A percentile compares a stretch with the other conserved stretches of the same genome.
These are phyloP conservation scores for Serendipita sp. DNA, from an alignment of 768 basidiomycete genomes.

Conservation along the genomic window DNA sequence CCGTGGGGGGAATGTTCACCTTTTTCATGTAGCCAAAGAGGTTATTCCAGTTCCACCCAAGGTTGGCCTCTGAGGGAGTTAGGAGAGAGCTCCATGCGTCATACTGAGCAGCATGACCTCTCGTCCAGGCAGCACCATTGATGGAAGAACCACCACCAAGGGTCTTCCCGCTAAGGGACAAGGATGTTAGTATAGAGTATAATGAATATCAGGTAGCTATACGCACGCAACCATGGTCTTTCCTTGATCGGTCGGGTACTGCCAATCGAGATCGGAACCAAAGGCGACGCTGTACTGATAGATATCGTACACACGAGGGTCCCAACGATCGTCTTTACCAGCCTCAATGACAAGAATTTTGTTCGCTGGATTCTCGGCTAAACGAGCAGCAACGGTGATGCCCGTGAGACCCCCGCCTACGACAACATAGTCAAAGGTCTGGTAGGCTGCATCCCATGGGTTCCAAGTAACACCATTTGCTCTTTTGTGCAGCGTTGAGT, in stretches of 20 bases:
- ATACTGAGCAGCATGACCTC: conserved; percentile 29
- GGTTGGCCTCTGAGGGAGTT: conserved; percentile 14
- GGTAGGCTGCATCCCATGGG: conserved; percentile 2
- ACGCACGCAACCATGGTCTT: conserved; percentile 16
- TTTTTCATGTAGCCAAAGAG: conserved; percentile 23
- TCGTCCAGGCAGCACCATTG: conserved; percentile 32
- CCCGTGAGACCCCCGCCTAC: conserved; percentile 32
- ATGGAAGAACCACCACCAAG: conserved; percentile 28
- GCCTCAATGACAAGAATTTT: conserved; percentile 37
- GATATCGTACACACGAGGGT: conserved; percentile 30
- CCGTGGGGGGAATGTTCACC: conserved; percentile 5
- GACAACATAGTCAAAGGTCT: conserved; percentile 19
- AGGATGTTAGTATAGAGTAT: not conserved
- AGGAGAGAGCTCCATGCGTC: conserved; percentile 25
- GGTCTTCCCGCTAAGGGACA: conserved; percentile 18
- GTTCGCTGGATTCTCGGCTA: conserved; percentile 27
- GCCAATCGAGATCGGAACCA: conserved; percentile 29
- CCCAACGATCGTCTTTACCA: conserved; percentile 30
- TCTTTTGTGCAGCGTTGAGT: not conserved
- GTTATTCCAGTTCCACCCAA: conserved; percentile 24
- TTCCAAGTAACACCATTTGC: conserved; percentile 7
- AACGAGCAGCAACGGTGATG: conserved; percentile 31
- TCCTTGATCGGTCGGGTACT: conserved; percentile 29
- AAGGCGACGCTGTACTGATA: conserved; percentile 29
- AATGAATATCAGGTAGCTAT: not conserved